Evolutionary conservation across 2,329 filamentous ascomycete genomes (phyloP).

Genomic region (Phialemoniopsis sp.): DNA sequence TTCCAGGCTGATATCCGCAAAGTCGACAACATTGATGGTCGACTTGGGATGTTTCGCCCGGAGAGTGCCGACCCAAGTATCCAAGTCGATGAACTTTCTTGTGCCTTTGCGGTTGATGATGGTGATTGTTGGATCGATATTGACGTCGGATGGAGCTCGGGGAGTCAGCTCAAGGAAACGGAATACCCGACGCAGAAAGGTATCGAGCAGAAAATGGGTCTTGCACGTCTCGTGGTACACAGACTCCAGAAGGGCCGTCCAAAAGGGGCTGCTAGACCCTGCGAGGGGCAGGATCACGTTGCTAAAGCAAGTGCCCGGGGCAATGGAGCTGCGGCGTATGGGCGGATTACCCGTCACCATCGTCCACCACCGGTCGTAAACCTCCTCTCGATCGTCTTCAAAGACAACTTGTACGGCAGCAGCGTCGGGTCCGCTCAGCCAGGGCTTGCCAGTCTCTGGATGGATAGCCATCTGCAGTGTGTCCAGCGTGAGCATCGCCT

Average conservation of each 20-base stretch:
- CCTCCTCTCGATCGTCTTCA: slow-evolving; percentile 5
- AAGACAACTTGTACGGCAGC: slow-evolving; percentile 11
- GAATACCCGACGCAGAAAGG: slow-evolving; percentile 1
- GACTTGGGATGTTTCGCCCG: slow-evolving; percentile 9
- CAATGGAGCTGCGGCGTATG: slow-evolving; percentile 11
- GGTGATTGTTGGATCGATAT: slow-evolving; percentile 9
- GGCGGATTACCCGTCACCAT: slow-evolving; percentile 14
- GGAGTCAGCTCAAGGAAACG: not conserved
- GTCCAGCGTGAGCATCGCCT: slow-evolving; percentile 17
- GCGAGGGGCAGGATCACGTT: slow-evolving; percentile 16
- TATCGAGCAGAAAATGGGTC: slow-evolving; percentile 2
- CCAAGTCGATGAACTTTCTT: slow-evolving; percentile 11
- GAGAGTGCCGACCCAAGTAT: slow-evolving; percentile 8
- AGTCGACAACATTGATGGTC: slow-evolving; percentile 11
- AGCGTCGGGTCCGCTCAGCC: slow-evolving; percentile 5
- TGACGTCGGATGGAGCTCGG: not conserved
- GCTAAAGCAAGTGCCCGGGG: too few relatives aligned
- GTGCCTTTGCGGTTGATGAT: slow-evolving; percentile 13
- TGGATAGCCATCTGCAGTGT: slow-evolving; percentile 12
- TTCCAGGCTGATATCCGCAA: slow-evolving; percentile 10
- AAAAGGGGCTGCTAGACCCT: slow-evolving; percentile 18
- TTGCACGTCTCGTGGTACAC: slow-evolving; percentile 6
- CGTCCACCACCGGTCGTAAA: slow-evolving; percentile 9
- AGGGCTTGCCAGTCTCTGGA: slow-evolving; percentile 12
- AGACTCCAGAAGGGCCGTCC: slow-evolving; percentile 9